phyloP scores from a whole-genome alignment of 1,284 basidiomycete genomes.

The Irpex rosettiformis region DNA sequence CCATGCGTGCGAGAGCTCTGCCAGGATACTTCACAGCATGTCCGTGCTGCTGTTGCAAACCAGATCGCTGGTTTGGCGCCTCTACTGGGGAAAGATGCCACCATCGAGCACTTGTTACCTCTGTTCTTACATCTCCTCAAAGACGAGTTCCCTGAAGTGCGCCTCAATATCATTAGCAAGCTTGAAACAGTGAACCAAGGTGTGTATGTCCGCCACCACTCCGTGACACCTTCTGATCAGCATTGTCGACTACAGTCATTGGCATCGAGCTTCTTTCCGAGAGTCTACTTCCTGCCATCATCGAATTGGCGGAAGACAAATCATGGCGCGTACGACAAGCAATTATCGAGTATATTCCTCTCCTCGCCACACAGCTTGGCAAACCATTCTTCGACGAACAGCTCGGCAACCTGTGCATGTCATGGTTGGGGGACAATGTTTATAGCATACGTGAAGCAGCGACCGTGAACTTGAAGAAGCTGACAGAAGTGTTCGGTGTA shows the following conservation, averaged over 20 bases:
- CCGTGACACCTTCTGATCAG: conserved; percentile 3
- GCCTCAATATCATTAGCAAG: conserved; percentile 98
- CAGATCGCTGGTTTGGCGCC: conserved; percentile 99
- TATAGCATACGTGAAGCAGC: conserved; percentile 98
- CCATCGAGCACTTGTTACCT: conserved; percentile 95
- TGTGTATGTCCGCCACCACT: conserved; percentile 33
- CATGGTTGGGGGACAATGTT: conserved; percentile 98
- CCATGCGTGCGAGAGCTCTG: conserved; percentile 97
- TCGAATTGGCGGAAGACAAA: conserved; percentile 98
- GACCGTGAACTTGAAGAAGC: conserved; percentile 94
- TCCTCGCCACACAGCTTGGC: conserved; percentile 95
- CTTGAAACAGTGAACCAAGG: conserved; percentile 95
- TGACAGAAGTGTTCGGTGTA: conserved; percentile 98
- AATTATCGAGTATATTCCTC: conserved; percentile 97
- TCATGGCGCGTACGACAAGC: conserved; percentile 99
- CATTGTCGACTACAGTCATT: conserved; percentile 64
- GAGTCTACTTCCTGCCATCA: conserved; percentile 95
- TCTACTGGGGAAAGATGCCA: conserved; percentile 90
- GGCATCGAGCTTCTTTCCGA: conserved; percentile 96
- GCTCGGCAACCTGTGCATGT: conserved; percentile 96
- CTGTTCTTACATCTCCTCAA: conserved; percentile 96
- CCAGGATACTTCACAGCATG: conserved; percentile 94
- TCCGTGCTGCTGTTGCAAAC: conserved; percentile 93
- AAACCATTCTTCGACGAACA: conserved; percentile 98
- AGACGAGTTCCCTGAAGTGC: conserved; percentile 98